Evolutionary conservation across 331 rosid species (phyloP).

Genomic region (Cydonia oblonga): DNA sequence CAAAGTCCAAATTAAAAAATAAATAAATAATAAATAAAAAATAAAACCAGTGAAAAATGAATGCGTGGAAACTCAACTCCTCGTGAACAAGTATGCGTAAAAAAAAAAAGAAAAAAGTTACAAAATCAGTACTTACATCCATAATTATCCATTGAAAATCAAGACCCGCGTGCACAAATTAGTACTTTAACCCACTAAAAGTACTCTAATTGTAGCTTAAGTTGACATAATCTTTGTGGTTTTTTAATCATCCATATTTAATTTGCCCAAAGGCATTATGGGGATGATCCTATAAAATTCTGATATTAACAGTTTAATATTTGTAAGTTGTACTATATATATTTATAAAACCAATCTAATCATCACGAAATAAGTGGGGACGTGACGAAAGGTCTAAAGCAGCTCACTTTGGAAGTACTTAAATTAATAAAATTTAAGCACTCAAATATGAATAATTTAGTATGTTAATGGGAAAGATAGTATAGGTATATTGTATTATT

Average conservation of each 20-base stretch:
- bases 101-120: background rate
- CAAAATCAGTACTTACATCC: conserved; percentile 12
- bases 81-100: background rate
- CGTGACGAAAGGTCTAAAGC: conserved; percentile 13
- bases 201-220: conserved; percentile 13
- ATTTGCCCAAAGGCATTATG: conserved; percentile 33
- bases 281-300: conserved; percentile 28
- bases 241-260: conserved; percentile 22
- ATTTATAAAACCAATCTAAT: conserved; percentile 34
- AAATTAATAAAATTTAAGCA: conserved; percentile 21
- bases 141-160: conserved; percentile 40
- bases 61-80: background rate
- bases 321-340: conserved; percentile 18
- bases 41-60: background rate
- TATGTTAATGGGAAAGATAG: conserved; percentile 7
- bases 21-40: too few species aligned
- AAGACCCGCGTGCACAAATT: conserved; percentile 44
- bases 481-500: background rate
- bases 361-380: conserved; percentile 53
- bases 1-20: background rate
- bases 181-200: conserved; percentile 26
- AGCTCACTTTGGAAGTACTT: conserved; percentile 32
- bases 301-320: conserved; percentile 8
- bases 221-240: conserved; percentile 45
- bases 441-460: conserved; percentile 16